These are phyloP conservation scores for Aspergillus thermomutatus DNA, from an alignment of 2,329 filamentous ascomycete species.

Conservation along the genomic window DNA sequence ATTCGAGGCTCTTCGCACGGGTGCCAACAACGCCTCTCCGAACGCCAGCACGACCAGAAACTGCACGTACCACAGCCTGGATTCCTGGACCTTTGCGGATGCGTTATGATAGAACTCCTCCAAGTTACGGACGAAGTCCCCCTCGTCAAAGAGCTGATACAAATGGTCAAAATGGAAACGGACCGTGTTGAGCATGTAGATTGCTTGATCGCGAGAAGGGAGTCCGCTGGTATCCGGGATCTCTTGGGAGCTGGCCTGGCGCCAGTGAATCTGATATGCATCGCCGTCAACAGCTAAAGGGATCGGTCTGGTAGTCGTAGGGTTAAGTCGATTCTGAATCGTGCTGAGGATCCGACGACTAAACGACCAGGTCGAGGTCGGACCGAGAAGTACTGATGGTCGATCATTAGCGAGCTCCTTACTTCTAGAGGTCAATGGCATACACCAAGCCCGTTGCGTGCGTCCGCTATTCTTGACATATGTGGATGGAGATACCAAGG, in stretches of 20 bases:
- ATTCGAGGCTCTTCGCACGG: slow-evolving; percentile 29
- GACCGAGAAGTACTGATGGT: slow-evolving; percentile 47
- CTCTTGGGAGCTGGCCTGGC: slow-evolving; percentile 35
- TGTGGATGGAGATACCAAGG: slow-evolving; percentile 29
- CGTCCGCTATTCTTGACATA: slow-evolving; percentile 15
- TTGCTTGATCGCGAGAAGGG: slow-evolving; percentile 50
- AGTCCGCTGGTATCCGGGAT: slow-evolving; percentile 34
- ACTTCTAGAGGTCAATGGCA: neutral
- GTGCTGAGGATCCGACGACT: slow-evolving; percentile 47
- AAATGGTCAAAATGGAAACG: slow-evolving; percentile 55
- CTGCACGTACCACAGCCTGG: slow-evolving; percentile 49
- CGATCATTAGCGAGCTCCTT: neutral
- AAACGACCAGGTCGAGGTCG: slow-evolving; percentile 56
- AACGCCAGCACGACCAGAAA: slow-evolving; percentile 51
- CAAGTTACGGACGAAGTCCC: slow-evolving; percentile 43
- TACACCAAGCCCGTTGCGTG: slow-evolving; percentile 15
- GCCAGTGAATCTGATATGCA: slow-evolving; percentile 49
- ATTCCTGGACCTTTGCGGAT: slow-evolving; percentile 22
- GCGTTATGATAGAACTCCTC: slow-evolving; percentile 38
- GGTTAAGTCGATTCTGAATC: slow-evolving; percentile 45
- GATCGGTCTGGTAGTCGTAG: slow-evolving; percentile 33
- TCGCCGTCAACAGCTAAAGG: slow-evolving; percentile 44
- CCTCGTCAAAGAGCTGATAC: slow-evolving; percentile 53
- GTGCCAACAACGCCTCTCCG: slow-evolving; percentile 49
- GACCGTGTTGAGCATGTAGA: slow-evolving; percentile 54